Percentiles rank a stretch among this genome's conserved stretches.
phyloP scores from a whole-genome alignment of 208 protist species.

The Phytomonas sp. region DNA sequence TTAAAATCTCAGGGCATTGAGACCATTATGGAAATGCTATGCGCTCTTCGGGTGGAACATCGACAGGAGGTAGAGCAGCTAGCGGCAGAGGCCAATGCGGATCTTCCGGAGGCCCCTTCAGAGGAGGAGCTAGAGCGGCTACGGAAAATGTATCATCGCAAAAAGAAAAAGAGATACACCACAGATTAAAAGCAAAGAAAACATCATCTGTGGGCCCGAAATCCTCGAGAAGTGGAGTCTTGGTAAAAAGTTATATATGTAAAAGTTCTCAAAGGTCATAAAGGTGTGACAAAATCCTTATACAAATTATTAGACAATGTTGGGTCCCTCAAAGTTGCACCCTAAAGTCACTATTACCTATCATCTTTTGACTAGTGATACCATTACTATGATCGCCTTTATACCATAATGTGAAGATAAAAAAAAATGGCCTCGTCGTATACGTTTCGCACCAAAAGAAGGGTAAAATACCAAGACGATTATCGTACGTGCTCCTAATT shows the following conservation, averaged over 20 bases:
- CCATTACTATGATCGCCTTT: not conserved
- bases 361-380: no score
- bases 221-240: slow-evolving; percentile 1
- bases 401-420: not conserved
- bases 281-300: not conserved
- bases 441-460: not conserved
- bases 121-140: slow-evolving; percentile 12
- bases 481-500: not conserved
- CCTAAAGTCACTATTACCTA: no score
- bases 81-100: slow-evolving; percentile 27
- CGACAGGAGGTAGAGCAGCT: slow-evolving; percentile 41
- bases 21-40: slow-evolving; percentile 91
- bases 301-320: not conserved
- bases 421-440: not conserved
- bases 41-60: slow-evolving; percentile 66
- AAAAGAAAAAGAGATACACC: slow-evolving; percentile 10
- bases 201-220: slow-evolving; percentile 3
- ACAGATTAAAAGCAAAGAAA: not conserved
- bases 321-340: no score
- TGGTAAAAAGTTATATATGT: not conserved
- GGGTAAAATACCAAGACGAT: not conserved
- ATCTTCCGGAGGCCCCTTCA: slow-evolving; percentile 15
- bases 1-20: slow-evolving; percentile 66
- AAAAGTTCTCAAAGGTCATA: not conserved
- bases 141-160: slow-evolving; percentile 22